phyloP scores from a whole-genome alignment of 2,329 filamentous ascomycete species.

The Talaromyces pinophilus region DNA sequence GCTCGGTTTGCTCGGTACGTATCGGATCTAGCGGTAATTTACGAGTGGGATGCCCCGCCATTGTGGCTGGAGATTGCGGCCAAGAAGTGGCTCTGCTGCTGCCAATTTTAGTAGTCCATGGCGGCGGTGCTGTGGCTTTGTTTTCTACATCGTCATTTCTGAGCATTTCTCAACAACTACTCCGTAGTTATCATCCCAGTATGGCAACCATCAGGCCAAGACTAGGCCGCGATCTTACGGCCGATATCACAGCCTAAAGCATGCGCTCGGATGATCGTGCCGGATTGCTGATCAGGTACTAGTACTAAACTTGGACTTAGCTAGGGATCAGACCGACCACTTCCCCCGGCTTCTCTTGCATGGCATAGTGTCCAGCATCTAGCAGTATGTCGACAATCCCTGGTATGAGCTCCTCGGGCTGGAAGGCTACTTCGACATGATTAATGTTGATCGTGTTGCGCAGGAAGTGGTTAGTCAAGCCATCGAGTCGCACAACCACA shows the following conservation, averaged over 20 bases:
- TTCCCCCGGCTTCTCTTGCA: background rate
- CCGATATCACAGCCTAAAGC: background rate
- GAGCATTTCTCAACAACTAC: too few relatives aligned
- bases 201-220: background rate
- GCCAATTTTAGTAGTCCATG: background rate
- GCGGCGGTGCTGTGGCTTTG: constrained; percentile 7
- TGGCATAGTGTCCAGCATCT: background rate
- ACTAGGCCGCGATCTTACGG: background rate
- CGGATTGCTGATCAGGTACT: background rate
- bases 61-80: constrained; percentile 1
- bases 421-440: too few relatives aligned
- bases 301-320: background rate
- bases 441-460: too few relatives aligned
- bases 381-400: background rate
- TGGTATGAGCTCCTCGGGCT: too few relatives aligned
- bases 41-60: background rate
- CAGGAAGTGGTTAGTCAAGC: too few relatives aligned
- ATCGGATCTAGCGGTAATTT: background rate
- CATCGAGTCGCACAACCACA: too few relatives aligned
- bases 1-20: background rate
- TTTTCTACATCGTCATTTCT: background rate
- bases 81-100: background rate
- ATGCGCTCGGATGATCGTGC: background rate
- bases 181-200: background rate
- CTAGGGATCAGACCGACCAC: background rate